Conservation (phyloP, 345 rosid species). For the Citrus maxima region DNA sequence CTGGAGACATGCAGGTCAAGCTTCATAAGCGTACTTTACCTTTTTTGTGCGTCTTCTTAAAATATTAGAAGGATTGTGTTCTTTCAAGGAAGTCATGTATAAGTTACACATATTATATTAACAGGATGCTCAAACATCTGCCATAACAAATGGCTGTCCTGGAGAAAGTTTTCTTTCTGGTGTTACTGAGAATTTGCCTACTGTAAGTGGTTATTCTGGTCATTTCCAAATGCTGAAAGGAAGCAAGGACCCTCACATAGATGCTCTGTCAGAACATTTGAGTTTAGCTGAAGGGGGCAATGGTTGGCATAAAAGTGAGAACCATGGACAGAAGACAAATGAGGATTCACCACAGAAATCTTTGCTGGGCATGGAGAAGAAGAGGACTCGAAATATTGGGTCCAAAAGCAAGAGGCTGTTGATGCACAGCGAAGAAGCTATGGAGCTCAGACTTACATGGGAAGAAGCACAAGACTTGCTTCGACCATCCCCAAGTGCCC, state of each 20-base stretch:
- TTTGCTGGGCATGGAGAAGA: conserved; percentile 44
- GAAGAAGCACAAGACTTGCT: conserved; percentile 90
- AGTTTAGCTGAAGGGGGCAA: conserved; percentile 41
- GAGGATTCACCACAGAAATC: conserved; percentile 36
- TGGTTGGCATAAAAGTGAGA: conserved; percentile 46
- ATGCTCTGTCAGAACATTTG: conserved; percentile 37
- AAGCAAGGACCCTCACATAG: conserved; percentile 30
- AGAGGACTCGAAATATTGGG: conserved; percentile 72
- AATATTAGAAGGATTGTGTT: background rate
- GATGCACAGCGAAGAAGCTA: conserved; percentile 62
- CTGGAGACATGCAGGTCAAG: conserved; percentile 53
- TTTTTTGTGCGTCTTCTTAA: background rate
- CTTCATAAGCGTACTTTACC: conserved; percentile 6
- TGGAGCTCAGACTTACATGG: conserved; percentile 82
- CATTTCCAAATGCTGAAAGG: conserved; percentile 36
- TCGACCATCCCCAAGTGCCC: conserved; percentile 68
- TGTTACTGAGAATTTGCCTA: conserved; percentile 37
- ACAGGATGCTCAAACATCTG: conserved; percentile 47
- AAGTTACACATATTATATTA: conserved; percentile 12
- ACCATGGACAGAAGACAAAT: conserved; percentile 32
- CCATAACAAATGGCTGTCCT: conserved; percentile 34
- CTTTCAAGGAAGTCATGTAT: background rate
- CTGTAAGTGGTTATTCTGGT: conserved; percentile 40
- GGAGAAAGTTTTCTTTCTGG: conserved; percentile 54
- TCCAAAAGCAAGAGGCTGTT: conserved; percentile 70